Conservation (phyloP, 805 yeast species). For the Yarrowia divulgata region DNA sequence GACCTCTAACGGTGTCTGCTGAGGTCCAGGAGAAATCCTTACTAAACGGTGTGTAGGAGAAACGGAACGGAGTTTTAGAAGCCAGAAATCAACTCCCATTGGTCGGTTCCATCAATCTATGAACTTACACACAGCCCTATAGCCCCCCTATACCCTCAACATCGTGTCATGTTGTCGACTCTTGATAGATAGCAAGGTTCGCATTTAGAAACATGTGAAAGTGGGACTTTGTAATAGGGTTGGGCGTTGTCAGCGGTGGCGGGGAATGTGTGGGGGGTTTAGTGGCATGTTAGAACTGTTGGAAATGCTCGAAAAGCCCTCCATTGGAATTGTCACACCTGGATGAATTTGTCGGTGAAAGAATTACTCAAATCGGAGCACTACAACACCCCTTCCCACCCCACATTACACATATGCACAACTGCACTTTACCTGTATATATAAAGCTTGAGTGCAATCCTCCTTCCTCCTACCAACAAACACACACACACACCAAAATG, state of each 20-base stretch:
- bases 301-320: neutral
- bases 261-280: neutral
- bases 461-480: neutral
- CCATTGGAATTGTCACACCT: neutral
- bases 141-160: neutral
- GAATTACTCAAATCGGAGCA: neutral
- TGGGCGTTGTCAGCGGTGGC: neutral
- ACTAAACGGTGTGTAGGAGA: neutral
- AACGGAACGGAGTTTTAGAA: too few relatives aligned
- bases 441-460: neutral
- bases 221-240: constrained; percentile 14
- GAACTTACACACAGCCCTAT: too few relatives aligned
- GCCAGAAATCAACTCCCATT: neutral
- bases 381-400: neutral
- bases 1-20: neutral
- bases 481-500: neutral
- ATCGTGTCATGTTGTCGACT: neutral
- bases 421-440: neutral
- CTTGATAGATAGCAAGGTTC: neutral
- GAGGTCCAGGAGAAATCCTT: neutral
- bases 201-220: neutral
- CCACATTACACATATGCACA: constrained; percentile 1
- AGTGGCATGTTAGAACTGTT: neutral
- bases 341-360: neutral
- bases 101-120: too few relatives aligned